These are phyloP conservation scores for Poa annua DNA, from an alignment of 176 grass and related monocot species.

Conservation along the genomic window DNA sequence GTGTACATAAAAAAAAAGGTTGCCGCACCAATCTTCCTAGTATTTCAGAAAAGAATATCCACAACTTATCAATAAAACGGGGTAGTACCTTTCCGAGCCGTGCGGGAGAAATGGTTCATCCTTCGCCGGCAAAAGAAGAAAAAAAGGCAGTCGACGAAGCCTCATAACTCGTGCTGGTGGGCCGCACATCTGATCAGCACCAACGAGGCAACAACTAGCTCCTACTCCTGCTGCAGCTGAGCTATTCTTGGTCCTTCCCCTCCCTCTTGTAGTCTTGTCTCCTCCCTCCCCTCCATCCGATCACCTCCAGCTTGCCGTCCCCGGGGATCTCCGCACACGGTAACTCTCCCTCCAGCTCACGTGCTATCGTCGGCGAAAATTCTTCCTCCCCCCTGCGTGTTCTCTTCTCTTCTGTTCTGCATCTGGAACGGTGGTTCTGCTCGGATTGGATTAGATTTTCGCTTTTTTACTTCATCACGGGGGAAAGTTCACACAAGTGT, in stretches of 20 bases:
- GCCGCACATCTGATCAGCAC: slow-evolving; percentile 6
- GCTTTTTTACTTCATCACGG: neutral
- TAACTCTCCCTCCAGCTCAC: neutral
- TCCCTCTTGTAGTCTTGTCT: neutral
- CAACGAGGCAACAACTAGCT: neutral
- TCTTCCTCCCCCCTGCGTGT: too few relatives aligned
- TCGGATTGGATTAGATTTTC: slow-evolving; percentile 1
- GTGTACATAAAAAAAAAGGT: too few relatives aligned
- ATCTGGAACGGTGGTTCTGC: neutral
- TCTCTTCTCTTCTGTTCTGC: neutral
- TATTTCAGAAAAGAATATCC: too few relatives aligned
- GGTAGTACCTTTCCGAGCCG: neutral
- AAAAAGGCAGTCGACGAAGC: neutral
- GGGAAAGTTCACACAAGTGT: neutral
- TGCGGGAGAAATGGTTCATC: neutral
- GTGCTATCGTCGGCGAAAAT: neutral
- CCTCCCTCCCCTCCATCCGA: slow-evolving; percentile 12
- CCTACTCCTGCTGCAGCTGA: neutral
- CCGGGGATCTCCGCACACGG: neutral
- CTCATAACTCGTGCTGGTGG: neutral
- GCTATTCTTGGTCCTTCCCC: neutral
- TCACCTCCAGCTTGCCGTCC: neutral
- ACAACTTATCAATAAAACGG: too few relatives aligned
- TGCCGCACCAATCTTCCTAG: too few relatives aligned
- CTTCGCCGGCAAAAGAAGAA: neutral